A percentile compares a stretch with the other conserved stretches of the same genome.
These are phyloP conservation scores for Silene latifolia DNA, from an alignment of 148 eudicot genomes.

Conservation along the genomic window DNA sequence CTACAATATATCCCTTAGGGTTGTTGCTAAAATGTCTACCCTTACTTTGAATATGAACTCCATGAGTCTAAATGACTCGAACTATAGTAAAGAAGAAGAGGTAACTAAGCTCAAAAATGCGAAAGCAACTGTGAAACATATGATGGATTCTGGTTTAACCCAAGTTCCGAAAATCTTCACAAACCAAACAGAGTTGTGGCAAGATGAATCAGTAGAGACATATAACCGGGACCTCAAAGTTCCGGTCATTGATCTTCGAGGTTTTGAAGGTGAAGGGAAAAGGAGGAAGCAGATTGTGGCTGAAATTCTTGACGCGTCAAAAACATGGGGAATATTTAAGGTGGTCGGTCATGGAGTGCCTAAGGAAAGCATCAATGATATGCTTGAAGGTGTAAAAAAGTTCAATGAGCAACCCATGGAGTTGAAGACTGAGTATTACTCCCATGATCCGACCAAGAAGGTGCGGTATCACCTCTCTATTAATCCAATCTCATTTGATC, in stretches of 20 bases:
- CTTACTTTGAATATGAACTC: background rate
- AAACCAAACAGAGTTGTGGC: background rate
- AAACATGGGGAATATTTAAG: conserved; percentile 4
- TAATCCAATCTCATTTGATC: conserved; percentile 6
- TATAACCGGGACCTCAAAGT: background rate
- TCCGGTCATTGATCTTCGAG: conserved; percentile 12
- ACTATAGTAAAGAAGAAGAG: conserved; percentile 3
- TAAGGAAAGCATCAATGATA: background rate
- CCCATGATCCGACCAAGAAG: conserved; percentile 9
- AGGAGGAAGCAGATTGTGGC: conserved; percentile 5
- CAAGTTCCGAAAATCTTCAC: conserved; percentile 4
- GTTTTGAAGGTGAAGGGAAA: background rate
- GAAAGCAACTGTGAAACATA: conserved; percentile 9
- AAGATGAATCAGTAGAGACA: background rate
- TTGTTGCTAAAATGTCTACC: background rate
- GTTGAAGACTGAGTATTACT: conserved; percentile 8
- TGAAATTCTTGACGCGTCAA: conserved; percentile 1
- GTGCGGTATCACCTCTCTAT: conserved; percentile 10
- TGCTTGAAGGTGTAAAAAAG: background rate
- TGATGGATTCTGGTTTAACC: conserved; percentile 2
- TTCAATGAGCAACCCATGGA: conserved; percentile 18
- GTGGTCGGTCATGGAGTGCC: conserved; percentile 9
- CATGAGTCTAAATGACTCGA: background rate
- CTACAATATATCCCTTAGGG: no score
- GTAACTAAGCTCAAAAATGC: conserved; percentile 4